Evolutionary conservation across 1,284 basidiomycete genomes (phyloP), one percentile per base, ranked within the genome.

Genomic region (Pyrrhoderma noxium): DNA sequence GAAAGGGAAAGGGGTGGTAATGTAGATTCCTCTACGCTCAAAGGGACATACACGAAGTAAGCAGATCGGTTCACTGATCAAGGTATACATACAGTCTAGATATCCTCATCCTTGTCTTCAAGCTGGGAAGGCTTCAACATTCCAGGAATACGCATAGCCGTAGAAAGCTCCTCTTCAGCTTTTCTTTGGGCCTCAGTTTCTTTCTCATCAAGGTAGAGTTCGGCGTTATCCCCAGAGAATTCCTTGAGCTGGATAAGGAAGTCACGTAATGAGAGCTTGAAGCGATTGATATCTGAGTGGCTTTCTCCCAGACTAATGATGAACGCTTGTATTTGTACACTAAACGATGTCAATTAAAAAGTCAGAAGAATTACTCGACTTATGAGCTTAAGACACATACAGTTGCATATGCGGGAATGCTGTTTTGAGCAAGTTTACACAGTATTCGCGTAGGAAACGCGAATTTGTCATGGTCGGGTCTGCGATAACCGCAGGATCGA

Each of bases 61-160:
- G 27, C 11, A 31, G 27, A 31, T 31, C 27, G 11, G 27, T 31
- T 31, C 11, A 5, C 27, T 31, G 27, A 31, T 31, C 5, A 31
- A 31, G 27, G 14, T 21, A 44, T n/a, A 19, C 23, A 25, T 25
- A 42, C 8, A 21, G 42, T 47, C 77, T 67, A 87, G 61, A 88
- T 82, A 63, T 89, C 86, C 67, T 92, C 89, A 65, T 91, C 89
- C 68, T 85, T 85, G 71, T 94, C 93, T 64, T 94, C 91, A 65
- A 96, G 66, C 69, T 94, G 90, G 60, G 86, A 88, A 27, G 95
- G 95, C 70, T 98, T 98, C 66, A 98, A 78, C 89, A 99, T 92
- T 51, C 96, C 96, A n/a, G 95, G 96, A 57, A 99, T 93, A 59
- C 89, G 82, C 75, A 91, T 89, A 16, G 94, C 94, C 31, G 84